Evolutionary conservation across 2,329 filamentous ascomycete genomes (phyloP), one percentile per base, ranked within the genome.

Genomic region (Nakataea oryzae): DNA sequence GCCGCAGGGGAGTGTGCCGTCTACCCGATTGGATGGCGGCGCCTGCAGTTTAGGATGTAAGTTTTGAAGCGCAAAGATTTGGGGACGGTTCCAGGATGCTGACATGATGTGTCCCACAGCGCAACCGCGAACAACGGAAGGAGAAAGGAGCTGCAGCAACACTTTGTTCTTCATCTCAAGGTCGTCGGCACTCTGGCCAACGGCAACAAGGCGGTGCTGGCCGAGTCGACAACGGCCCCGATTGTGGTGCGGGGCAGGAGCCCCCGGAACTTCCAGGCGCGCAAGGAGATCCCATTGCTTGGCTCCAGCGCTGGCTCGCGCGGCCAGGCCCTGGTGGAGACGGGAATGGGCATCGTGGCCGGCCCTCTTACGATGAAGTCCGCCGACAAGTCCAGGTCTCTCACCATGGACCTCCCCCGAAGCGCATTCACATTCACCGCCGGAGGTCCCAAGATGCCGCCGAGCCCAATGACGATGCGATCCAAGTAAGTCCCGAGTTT

Each of bases 71-170:
- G 32, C 0, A 26, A 41, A 50, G n/a, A n/a, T n/a, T n/a, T n/a
- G n/a, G 17, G 34, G 47, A 60, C 11, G 32, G 8, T 28, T 63
- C 8, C 3, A 9, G 21, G 7, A 1, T 63, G 60, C 67, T 70
- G 67, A 71, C 59, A 58, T 34, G 3, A 58, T 34, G 3, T n/a
- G 29, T 27, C 32, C n/a, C 30, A 41, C 56, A 86, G 93, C 73
- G 93, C 93, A 24, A 97, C 93, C 11, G 93, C 93, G 62, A 97
- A 97, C 76, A 97, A 97, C 72, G 93, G 93, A 13, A 86, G 93
- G 64, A 83, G 93, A 65, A 96, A 96, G 77, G 93, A 97, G 73
- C 82, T 97, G 57, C 93, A 97, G 72, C 93, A 97, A 72, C 93
- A 97, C 76, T 97, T 97, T 74, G 87, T 96, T 13, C 82, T 97